A percentile compares a stretch with the other conserved stretches of the same genome.
These are phyloP conservation scores for Saccharomyces uvarum DNA, from an alignment of 1,139 yeast genomes.

Conservation along the genomic window DNA sequence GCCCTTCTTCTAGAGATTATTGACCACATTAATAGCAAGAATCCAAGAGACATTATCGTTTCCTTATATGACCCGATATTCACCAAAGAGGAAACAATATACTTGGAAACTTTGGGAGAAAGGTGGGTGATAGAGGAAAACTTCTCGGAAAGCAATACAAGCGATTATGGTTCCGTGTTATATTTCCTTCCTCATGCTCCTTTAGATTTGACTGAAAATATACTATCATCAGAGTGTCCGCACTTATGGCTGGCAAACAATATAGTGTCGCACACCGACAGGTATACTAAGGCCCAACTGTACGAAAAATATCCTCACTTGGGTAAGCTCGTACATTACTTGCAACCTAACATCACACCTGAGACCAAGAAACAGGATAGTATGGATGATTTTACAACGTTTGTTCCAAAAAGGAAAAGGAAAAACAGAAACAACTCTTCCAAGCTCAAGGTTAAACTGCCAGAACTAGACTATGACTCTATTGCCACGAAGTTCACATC, in stretches of 20 bases:
- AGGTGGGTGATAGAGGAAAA: conserved; percentile 23
- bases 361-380: conserved; percentile 1
- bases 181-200: conserved; percentile 75
- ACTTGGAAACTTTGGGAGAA: conserved; percentile 26
- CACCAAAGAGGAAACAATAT: conserved; percentile 36
- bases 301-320: conserved; percentile 38
- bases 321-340: conserved; percentile 37
- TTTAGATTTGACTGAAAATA: conserved; percentile 43
- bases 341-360: conserved; percentile 6
- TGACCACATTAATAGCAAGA: conserved; percentile 14
- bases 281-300: conserved; percentile 39
- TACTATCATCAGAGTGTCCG: conserved; percentile 36
- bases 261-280: conserved; percentile 44
- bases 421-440: conserved; percentile 27
- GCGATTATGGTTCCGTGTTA: conserved; percentile 27
- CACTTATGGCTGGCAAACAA: conserved; percentile 42
- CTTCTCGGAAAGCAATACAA: conserved; percentile 10
- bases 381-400: conserved; percentile 26
- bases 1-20: conserved; percentile 45
- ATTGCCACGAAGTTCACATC: conserved; percentile 34
- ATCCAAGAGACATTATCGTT: conserved; percentile 25
- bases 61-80: conserved; percentile 64
- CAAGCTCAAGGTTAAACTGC: conserved; percentile 30
- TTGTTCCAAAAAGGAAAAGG: conserved; percentile 26
- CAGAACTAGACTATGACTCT: conserved; percentile 36